phyloP scores from a whole-genome alignment of 371 early-diverging fungal species.

The Funneliformis caledonium region DNA sequence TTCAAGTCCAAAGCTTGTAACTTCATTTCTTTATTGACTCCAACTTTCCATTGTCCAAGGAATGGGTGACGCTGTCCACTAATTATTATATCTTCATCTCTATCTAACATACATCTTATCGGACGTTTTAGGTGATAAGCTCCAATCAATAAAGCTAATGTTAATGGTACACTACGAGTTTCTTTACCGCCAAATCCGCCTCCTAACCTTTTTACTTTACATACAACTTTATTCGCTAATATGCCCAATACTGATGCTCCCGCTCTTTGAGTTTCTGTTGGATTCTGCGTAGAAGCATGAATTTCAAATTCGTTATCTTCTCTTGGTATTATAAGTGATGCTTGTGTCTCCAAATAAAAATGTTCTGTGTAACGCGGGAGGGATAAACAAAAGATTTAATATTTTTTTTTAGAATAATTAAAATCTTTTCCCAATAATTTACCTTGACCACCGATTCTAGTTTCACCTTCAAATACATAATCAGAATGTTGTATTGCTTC shows the following conservation, averaged over 20 bases:
- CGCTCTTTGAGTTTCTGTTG: conserved; percentile 66
- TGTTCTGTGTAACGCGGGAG: conserved; percentile 44
- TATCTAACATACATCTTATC: conserved; percentile 72
- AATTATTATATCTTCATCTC: conserved; percentile 79
- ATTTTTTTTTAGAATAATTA: no score
- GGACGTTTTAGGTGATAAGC: conserved; percentile 62
- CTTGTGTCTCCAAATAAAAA: conserved; percentile 80
- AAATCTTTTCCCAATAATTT: background rate
- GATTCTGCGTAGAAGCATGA: conserved; percentile 73
- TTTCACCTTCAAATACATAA: conserved; percentile 51
- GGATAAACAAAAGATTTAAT: background rate
- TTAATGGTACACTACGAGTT: conserved; percentile 61
- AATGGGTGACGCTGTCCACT: conserved; percentile 81
- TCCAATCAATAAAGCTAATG: conserved; percentile 65
- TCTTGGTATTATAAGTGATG: conserved; percentile 65
- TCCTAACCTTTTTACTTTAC: conserved; percentile 74
- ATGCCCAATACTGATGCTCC: conserved; percentile 69
- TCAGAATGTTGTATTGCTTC: conserved; percentile 55
- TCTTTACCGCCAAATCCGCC: conserved; percentile 89
- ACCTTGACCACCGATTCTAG: conserved; percentile 40
- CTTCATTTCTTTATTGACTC: conserved; percentile 64
- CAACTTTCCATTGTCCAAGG: conserved; percentile 72
- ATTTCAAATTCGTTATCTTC: conserved; percentile 77
- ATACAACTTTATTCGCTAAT: conserved; percentile 62
- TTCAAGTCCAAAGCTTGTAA: conserved; percentile 60